These are phyloP conservation scores for Cucurbita argyrosperma DNA, from an alignment of 306 rosid species.

Conservation along the genomic window DNA sequence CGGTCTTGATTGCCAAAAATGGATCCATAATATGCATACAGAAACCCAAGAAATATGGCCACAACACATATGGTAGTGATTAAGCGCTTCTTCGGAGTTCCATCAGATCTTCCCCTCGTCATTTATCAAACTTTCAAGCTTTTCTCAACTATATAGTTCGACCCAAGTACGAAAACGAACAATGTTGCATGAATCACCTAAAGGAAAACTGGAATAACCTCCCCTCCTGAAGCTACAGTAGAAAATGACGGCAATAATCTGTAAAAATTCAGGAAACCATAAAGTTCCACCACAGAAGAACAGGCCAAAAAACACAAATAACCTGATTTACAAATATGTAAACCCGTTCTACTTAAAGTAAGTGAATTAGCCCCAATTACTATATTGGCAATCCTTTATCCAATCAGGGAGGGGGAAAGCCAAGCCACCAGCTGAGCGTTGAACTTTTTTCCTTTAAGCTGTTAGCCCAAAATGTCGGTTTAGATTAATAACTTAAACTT, in stretches of 20 bases:
- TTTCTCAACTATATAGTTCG: slow-evolving; percentile 1
- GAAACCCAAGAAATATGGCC: slow-evolving; percentile 55
- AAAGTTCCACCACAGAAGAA: neutral
- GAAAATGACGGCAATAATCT: neutral
- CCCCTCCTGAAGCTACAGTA: neutral
- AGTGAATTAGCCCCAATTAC: neutral
- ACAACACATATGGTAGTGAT: slow-evolving; percentile 42
- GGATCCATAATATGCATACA: slow-evolving; percentile 74
- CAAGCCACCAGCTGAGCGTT: neutral
- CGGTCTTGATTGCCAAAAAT: slow-evolving; percentile 52
- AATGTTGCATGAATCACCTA: neutral
- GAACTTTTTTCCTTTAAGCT: neutral
- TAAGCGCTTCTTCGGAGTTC: slow-evolving; percentile 56
- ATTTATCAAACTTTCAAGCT: slow-evolving; percentile 23
- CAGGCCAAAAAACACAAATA: neutral
- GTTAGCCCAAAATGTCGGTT: neutral
- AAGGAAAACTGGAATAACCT: neutral
- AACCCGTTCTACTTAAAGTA: neutral
- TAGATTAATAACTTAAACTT: neutral
- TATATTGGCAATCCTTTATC: neutral
- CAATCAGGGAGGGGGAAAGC: too few species aligned
- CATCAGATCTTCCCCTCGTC: slow-evolving; percentile 83
- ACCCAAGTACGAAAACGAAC: neutral
- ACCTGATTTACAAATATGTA: neutral
- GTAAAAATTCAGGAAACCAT: neutral